These are phyloP conservation scores for Eucalyptus decipiens DNA, from an alignment of 345 rosid species.

Conservation along the genomic window DNA sequence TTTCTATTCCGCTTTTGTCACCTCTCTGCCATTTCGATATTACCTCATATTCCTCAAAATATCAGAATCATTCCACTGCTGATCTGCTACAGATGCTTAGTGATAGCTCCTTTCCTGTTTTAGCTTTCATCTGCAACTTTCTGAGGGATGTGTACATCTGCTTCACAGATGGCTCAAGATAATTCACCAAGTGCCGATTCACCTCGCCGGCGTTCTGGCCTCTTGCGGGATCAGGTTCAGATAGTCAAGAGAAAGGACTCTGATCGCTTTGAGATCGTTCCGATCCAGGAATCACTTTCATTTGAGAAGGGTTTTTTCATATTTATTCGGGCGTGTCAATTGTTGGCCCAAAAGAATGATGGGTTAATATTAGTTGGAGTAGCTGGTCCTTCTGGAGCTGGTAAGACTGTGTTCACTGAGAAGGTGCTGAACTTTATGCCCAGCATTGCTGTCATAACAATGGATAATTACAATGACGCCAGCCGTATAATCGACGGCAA, in stretches of 20 bases:
- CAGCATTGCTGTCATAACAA: slow-evolving; percentile 78
- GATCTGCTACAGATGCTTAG: not conserved
- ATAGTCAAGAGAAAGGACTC: slow-evolving; percentile 61
- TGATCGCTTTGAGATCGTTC: slow-evolving; percentile 73
- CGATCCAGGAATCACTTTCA: slow-evolving; percentile 65
- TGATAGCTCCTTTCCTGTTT: not conserved
- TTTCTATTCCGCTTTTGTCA: not conserved
- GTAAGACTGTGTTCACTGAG: slow-evolving; percentile 93
- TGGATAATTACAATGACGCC: slow-evolving; percentile 94
- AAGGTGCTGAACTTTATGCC: slow-evolving; percentile 90
- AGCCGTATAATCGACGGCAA: slow-evolving; percentile 90
- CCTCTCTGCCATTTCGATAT: not conserved
- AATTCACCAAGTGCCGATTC: slow-evolving; percentile 39
- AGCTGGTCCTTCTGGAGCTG: slow-evolving; percentile 99
- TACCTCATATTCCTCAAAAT: not conserved
- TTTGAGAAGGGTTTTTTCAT: slow-evolving; percentile 91
- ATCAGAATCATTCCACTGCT: not conserved
- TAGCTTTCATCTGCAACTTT: not conserved
- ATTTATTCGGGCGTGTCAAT: slow-evolving; percentile 83
- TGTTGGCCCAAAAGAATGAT: slow-evolving; percentile 82
- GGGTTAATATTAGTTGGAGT: slow-evolving; percentile 87
- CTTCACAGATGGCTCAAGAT: slow-evolving; percentile 44
- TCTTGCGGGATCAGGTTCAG: slow-evolving; percentile 83
- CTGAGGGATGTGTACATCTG: not conserved
- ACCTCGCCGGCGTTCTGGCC: slow-evolving; percentile 75